phyloP scores from a whole-genome alignment of 1,139 yeast genomes.

The Taphrina wiesneri region DNA sequence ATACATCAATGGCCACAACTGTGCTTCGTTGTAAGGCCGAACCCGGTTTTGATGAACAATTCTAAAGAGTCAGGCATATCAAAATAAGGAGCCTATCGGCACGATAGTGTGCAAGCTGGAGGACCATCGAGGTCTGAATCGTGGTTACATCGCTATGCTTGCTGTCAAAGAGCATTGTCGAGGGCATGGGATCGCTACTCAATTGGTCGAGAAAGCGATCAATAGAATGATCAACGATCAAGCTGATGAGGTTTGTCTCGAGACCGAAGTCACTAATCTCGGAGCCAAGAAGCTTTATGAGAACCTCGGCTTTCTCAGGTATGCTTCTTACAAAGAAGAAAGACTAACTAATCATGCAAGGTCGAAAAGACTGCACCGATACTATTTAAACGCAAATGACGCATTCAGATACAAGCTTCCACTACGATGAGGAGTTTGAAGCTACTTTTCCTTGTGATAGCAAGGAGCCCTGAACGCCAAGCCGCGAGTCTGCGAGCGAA shows the following conservation, averaged over 20 bases:
- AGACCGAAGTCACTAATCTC: conserved; percentile 80
- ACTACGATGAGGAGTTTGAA: background rate
- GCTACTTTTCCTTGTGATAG: background rate
- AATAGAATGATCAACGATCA: conserved; percentile 61
- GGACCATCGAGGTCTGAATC: conserved; percentile 63
- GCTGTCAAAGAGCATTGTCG: conserved; percentile 74
- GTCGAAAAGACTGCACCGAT: conserved; percentile 71
- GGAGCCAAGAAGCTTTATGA: conserved; percentile 81
- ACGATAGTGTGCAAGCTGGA: conserved; percentile 84
- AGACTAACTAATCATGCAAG: background rate
- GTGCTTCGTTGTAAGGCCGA: conserved; percentile 48
- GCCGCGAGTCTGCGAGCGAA: too few species aligned
- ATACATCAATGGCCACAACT: conserved; percentile 69
- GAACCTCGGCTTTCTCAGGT: conserved; percentile 78
- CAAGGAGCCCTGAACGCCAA: too few species aligned
- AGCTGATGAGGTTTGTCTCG: conserved; percentile 82
- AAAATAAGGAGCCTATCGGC: conserved; percentile 57
- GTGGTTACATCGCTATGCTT: conserved; percentile 96
- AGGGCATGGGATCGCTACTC: conserved; percentile 73
- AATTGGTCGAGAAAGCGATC: conserved; percentile 63
- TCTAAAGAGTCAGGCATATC: conserved; percentile 27
- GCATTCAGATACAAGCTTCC: conserved; percentile 81
- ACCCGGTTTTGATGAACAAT: conserved; percentile 38
- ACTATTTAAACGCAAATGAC: conserved; percentile 88
- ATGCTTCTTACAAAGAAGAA: conserved; percentile 40